These are phyloP conservation scores for Artemisia argyi DNA, from an alignment of 129 eudicot species.

Conservation along the genomic window DNA sequence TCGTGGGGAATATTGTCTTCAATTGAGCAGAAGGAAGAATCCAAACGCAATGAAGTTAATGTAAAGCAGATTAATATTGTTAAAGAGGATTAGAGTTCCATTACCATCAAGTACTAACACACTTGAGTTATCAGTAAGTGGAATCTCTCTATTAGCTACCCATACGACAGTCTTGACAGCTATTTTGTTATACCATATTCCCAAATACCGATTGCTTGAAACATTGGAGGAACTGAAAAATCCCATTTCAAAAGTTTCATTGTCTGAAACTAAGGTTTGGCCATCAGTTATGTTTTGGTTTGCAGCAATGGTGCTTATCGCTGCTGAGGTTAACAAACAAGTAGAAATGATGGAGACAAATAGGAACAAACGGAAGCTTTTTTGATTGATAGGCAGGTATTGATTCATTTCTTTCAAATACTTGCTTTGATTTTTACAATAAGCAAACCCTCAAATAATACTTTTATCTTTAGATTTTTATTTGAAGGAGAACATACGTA, in stretches of 20 bases:
- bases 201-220: constrained; percentile 43
- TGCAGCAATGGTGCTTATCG: constrained; percentile 29
- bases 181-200: constrained; percentile 59
- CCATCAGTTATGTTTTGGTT: constrained; percentile 32
- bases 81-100: constrained; percentile 41
- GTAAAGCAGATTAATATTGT: constrained; percentile 18
- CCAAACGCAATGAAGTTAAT: too few relatives aligned
- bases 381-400: constrained; percentile 1
- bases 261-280: constrained; percentile 40
- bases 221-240: constrained; percentile 40
- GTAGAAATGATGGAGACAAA: constrained; percentile 19
- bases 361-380: constrained; percentile 2
- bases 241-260: constrained; percentile 47
- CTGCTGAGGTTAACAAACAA: constrained; percentile 11
- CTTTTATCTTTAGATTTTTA: too few relatives aligned
- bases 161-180: constrained; percentile 39
- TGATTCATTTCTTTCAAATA: background rate
- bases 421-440: too few relatives aligned
- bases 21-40: too few relatives aligned
- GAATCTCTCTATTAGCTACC: constrained; percentile 62
- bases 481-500: too few relatives aligned
- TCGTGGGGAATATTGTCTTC: too few relatives aligned
- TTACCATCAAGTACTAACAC: constrained; percentile 25
- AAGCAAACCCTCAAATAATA: too few relatives aligned
- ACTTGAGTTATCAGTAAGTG: constrained; percentile 37